Conservation (phyloP, 345 rosid genomes). For the Euphorbia tirucalli region DNA sequence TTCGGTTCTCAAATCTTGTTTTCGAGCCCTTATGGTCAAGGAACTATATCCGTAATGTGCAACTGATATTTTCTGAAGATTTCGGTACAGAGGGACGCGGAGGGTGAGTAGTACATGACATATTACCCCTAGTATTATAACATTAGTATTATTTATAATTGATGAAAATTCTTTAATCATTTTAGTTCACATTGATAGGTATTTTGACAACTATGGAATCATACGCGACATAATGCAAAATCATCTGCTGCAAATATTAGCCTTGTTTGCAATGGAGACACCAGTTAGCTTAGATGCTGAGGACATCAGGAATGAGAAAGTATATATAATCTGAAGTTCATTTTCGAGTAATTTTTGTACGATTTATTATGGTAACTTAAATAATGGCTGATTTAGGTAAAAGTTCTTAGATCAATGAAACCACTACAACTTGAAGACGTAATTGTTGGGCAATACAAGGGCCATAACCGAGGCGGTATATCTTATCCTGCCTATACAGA, state of each 20-base stretch:
- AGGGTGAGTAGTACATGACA: conserved; percentile 47
- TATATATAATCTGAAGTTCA: conserved; percentile 13
- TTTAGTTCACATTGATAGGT: conserved; percentile 34
- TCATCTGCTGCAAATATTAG: conserved; percentile 86
- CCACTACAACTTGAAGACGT: conserved; percentile 71
- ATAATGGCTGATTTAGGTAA: conserved; percentile 47
- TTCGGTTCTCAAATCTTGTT: conserved; percentile 92
- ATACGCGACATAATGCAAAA: conserved; percentile 94
- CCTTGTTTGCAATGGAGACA: conserved; percentile 96
- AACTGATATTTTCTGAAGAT: conserved; percentile 88
- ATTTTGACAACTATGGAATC: conserved; percentile 86
- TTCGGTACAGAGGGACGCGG: conserved; percentile 96
- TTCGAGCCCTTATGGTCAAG: conserved; percentile 92
- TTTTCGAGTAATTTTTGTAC: neutral
- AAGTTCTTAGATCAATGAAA: conserved; percentile 86
- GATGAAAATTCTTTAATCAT: neutral
- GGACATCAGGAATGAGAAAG: conserved; percentile 91
- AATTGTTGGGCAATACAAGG: conserved; percentile 85
- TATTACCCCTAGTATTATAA: neutral
- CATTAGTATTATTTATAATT: neutral
- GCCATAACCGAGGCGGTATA: conserved; percentile 59
- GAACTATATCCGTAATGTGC: conserved; percentile 81
- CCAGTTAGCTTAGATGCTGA: conserved; percentile 97
- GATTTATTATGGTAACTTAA: neutral
- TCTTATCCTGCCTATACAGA: conserved; percentile 65